Evolutionary conservation across 306 rosid species (phyloP).

Genomic region (Alnus rubra): DNA sequence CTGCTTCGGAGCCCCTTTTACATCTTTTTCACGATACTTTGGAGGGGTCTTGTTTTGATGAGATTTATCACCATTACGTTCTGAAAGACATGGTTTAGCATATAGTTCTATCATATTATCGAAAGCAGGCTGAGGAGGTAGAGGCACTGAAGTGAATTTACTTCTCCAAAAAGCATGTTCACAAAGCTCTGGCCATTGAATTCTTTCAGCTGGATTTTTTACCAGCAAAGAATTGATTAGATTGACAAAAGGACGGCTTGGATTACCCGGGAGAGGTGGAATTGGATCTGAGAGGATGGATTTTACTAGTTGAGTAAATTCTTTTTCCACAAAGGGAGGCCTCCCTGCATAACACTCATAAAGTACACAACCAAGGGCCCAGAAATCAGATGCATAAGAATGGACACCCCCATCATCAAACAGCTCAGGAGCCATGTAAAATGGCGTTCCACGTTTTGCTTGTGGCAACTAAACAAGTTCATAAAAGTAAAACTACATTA

Average conservation of each 20-base stretch:
- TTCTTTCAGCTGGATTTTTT: constrained; percentile 95
- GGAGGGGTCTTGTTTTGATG: constrained; percentile 77
- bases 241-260: constrained; percentile 88
- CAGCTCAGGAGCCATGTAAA: constrained; percentile 98
- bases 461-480: constrained; percentile 68
- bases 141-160: constrained; percentile 52
- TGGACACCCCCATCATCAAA: constrained; percentile 94
- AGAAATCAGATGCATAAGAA: constrained; percentile 91
- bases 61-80: constrained; percentile 78
- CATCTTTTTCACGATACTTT: constrained; percentile 73
- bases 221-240: constrained; percentile 80
- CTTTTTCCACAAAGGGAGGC: constrained; percentile 94
- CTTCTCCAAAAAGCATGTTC: constrained; percentile 89
- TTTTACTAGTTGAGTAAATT: constrained; percentile 88
- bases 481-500: constrained; percentile 32
- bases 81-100: constrained; percentile 71
- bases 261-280: constrained; percentile 89
- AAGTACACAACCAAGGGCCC: constrained; percentile 98
- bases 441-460: constrained; percentile 97
- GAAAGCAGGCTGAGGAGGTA: constrained; percentile 95
- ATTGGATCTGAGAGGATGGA: constrained; percentile 88
- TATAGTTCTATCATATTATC: constrained; percentile 67
- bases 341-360: constrained; percentile 90
- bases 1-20: constrained; percentile 59
- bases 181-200: constrained; percentile 90